A percentile compares a stretch with the other conserved stretches of the same genome.
Evolutionary conservation across 129 eudicot genomes (phyloP).

Genomic region (Tanacetum coccineum): DNA sequence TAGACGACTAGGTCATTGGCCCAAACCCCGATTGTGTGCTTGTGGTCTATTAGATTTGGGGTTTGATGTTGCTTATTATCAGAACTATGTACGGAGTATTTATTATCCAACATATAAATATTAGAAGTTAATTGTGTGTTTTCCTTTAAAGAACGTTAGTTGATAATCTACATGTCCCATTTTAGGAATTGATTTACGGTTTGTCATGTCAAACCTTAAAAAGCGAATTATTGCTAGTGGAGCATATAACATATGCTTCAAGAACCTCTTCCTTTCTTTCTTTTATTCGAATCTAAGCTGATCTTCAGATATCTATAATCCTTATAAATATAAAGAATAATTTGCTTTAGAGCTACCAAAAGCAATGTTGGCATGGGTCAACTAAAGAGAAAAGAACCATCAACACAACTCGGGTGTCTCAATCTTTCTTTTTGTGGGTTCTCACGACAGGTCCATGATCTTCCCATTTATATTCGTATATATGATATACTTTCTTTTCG

Average conservation of each 20-base stretch:
- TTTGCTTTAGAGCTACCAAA: constrained; percentile 33
- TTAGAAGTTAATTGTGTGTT: not conserved
- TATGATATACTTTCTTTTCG: constrained; percentile 7
- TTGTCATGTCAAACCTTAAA: constrained; percentile 2
- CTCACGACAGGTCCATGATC: constrained; percentile 19
- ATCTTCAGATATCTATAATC: constrained; percentile 26
- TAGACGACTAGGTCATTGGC: no score
- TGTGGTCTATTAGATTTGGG: no score
- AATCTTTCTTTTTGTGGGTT: constrained; percentile 11
- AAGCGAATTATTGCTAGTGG: constrained; percentile 19
- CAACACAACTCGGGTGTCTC: not conserved
- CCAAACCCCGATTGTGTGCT: no score
- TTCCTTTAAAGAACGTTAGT: not conserved
- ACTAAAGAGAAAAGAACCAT: constrained; percentile 21
- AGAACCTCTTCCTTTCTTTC: constrained; percentile 17
- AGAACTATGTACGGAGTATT: no score
- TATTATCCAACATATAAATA: no score
- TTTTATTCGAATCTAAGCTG: constrained; percentile 26
- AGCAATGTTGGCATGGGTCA: constrained; percentile 31
- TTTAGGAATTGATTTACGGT: not conserved
- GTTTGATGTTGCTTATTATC: no score
- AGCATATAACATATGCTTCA: constrained; percentile 30
- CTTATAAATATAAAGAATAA: constrained; percentile 22
- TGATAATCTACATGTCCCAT: not conserved
- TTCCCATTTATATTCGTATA: constrained; percentile 18